A percentile compares a stretch with the other conserved stretches of the same genome.
These are phyloP conservation scores for Neonectria sp. DNA, from an alignment of 2,329 filamentous ascomycete genomes.

Conservation along the genomic window DNA sequence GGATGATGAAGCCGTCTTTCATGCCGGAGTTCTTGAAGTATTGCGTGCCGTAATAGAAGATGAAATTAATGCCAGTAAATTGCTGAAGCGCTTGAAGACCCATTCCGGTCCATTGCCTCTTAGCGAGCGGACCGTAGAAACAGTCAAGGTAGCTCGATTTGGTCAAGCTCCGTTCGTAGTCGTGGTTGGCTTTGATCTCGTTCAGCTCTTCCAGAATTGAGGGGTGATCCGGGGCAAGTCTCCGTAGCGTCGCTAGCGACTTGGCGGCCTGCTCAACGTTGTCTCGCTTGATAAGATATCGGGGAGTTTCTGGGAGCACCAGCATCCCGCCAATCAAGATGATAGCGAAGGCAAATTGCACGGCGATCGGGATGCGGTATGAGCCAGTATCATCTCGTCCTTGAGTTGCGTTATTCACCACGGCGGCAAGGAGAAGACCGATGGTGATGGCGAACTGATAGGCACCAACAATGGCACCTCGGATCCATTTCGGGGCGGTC, in stretches of 20 bases:
- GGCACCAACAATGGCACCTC: constrained; percentile 76
- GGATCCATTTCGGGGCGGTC: constrained; percentile 79
- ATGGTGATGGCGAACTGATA: constrained; percentile 80
- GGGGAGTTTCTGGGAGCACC: constrained; percentile 79
- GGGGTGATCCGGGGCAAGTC: constrained; percentile 69
- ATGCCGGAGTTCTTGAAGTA: constrained; percentile 54
- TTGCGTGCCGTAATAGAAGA: constrained; percentile 58
- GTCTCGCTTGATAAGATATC: constrained; percentile 75
- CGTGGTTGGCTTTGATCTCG: constrained; percentile 74
- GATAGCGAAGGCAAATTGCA: constrained; percentile 77
- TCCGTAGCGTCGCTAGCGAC: constrained; percentile 71
- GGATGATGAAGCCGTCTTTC: constrained; percentile 49
- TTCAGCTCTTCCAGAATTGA: constrained; percentile 72
- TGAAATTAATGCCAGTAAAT: constrained; percentile 50
- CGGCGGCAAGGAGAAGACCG: constrained; percentile 74
- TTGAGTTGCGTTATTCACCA: constrained; percentile 75
- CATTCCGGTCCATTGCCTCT: constrained; percentile 76
- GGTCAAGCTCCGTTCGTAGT: constrained; percentile 71
- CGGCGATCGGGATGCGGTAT: constrained; percentile 73
- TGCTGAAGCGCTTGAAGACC: constrained; percentile 69
- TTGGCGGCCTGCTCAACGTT: constrained; percentile 37
- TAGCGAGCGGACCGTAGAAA: constrained; percentile 63
- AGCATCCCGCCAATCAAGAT: constrained; percentile 75
- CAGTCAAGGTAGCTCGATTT: constrained; percentile 63
- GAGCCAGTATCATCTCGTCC: constrained; percentile 67